Percentiles rank a stretch among this genome's conserved stretches.
phyloP scores from a whole-genome alignment of 805 yeast genomes.

The Candida sphagnicola region DNA sequence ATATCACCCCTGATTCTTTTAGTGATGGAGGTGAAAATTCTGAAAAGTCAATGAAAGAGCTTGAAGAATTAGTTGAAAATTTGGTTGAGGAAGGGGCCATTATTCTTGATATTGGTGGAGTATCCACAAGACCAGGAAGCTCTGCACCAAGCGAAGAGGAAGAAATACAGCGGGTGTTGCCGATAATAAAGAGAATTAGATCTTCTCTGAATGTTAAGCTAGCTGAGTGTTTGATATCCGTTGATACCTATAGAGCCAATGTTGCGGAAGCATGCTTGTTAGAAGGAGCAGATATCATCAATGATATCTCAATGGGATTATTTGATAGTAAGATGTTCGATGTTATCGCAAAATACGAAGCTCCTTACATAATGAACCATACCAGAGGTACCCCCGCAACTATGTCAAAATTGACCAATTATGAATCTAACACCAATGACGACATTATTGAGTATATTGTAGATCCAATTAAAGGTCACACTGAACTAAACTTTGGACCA shows the following conservation, averaged over 20 bases:
- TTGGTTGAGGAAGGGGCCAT: conserved; percentile 61
- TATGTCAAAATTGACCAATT: conserved; percentile 60
- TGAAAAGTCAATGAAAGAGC: conserved; percentile 25
- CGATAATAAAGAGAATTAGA: conserved; percentile 63
- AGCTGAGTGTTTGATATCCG: conserved; percentile 53
- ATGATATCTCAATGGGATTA: conserved; percentile 82
- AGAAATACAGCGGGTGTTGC: conserved; percentile 69
- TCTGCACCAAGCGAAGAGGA: conserved; percentile 55
- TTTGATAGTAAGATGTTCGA: conserved; percentile 63
- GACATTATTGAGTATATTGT: conserved; percentile 33
- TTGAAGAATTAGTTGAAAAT: conserved; percentile 42
- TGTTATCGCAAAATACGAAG: conserved; percentile 65
- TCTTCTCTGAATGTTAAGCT: conserved; percentile 29
- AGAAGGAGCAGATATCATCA: conserved; percentile 87
- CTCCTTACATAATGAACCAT: conserved; percentile 80
- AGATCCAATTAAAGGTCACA: conserved; percentile 22
- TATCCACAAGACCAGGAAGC: conserved; percentile 88
- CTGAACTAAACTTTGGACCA: conserved; percentile 14
- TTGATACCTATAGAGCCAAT: conserved; percentile 80
- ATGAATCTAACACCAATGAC: conserved; percentile 38
- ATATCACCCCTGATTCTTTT: conserved; percentile 92
- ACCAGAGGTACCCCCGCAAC: conserved; percentile 76
- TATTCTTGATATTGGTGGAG: conserved; percentile 91
- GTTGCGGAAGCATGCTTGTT: conserved; percentile 69
- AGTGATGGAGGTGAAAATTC: conserved; percentile 74